These are phyloP conservation scores for Ulota crispa DNA, from an alignment of 225 moss, liverwort and hornwort genomes.

Conservation along the genomic window DNA sequence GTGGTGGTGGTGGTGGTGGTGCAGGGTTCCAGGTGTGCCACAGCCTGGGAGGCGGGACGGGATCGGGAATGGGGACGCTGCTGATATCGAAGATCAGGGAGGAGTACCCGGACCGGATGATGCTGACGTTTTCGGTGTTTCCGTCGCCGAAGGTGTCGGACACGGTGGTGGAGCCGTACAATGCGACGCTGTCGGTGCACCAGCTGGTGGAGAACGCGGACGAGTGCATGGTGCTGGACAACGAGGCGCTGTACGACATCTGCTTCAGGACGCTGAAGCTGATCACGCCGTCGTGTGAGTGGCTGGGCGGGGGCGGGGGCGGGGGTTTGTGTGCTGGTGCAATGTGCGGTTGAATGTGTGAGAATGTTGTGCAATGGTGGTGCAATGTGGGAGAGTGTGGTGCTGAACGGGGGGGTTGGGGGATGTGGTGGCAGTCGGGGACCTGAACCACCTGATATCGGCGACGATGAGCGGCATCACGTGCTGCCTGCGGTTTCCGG, in stretches of 20 bases:
- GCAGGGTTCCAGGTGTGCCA: conserved; percentile 50
- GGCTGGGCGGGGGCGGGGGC: fast-evolving
- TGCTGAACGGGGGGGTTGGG: not conserved
- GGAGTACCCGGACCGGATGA: conserved; percentile 48
- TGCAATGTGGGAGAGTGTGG: not conserved
- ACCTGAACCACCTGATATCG: conserved; percentile 47
- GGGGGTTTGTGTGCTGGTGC: not conserved
- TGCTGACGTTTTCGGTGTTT: conserved; percentile 41
- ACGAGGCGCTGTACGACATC: conserved; percentile 49
- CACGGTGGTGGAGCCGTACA: conserved; percentile 48
- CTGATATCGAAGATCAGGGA: conserved; percentile 52
- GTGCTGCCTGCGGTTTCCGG: conserved; percentile 49
- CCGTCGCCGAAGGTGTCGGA: conserved; percentile 47
- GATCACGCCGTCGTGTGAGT: conserved; percentile 46
- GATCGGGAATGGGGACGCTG: conserved; percentile 42
- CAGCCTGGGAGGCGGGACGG: conserved; percentile 39
- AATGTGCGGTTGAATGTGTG: not conserved
- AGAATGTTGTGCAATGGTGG: not conserved
- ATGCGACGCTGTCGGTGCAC: conserved; percentile 46
- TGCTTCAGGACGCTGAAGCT: conserved; percentile 46
- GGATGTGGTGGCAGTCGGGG: conserved; percentile 28
- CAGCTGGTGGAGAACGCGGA: conserved; percentile 51
- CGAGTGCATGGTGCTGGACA: conserved; percentile 53
- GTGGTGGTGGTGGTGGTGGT: fast-evolving
- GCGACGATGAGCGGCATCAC: conserved; percentile 59